A percentile compares a stretch with the other conserved stretches of the same genome.
phyloP scores from a whole-genome alignment of 148 eudicot species.

The Heliosperma pusillum region DNA sequence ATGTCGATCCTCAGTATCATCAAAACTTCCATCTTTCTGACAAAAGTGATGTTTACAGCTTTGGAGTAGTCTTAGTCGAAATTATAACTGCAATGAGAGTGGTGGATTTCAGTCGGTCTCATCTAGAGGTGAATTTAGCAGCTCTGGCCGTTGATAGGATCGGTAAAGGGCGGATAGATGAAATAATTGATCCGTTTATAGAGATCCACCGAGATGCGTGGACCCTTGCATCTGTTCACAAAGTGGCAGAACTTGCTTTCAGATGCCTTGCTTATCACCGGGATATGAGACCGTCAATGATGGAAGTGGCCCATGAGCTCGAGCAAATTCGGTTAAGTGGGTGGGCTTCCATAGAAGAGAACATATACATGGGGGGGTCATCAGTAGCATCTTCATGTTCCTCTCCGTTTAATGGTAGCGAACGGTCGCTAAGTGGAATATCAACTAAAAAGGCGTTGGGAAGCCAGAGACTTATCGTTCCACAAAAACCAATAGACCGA shows the following conservation, averaged over 20 bases:
- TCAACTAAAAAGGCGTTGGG: slow-evolving; percentile 34
- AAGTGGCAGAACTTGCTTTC: slow-evolving; percentile 79
- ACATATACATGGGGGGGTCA: slow-evolving; percentile 47
- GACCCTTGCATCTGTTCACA: slow-evolving; percentile 71
- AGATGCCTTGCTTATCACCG: slow-evolving; percentile 76
- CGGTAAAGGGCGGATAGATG: slow-evolving; percentile 69
- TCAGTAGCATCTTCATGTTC: slow-evolving; percentile 64
- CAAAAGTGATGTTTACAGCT: slow-evolving; percentile 85
- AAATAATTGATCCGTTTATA: slow-evolving; percentile 60
- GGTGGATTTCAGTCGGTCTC: slow-evolving; percentile 65
- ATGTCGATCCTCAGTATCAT: slow-evolving; percentile 80
- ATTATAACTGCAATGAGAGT: slow-evolving; percentile 78
- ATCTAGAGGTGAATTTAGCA: slow-evolving; percentile 68
- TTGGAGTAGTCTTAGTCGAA: slow-evolving; percentile 80
- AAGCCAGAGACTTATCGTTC: slow-evolving; percentile 54
- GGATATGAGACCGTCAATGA: slow-evolving; percentile 85
- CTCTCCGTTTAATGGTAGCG: slow-evolving; percentile 60
- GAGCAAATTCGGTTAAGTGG: slow-evolving; percentile 56
- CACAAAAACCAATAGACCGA: slow-evolving; percentile 33
- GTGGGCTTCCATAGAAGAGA: slow-evolving; percentile 57
- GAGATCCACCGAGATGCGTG: slow-evolving; percentile 78
- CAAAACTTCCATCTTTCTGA: slow-evolving; percentile 83
- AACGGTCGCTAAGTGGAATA: slow-evolving; percentile 39
- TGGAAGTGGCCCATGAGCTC: slow-evolving; percentile 71
- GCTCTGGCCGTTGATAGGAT: slow-evolving; percentile 72